Base-by-base conservation (phyloP, 169 alveolate species). In the Cryptosporidium baileyi region DNA sequence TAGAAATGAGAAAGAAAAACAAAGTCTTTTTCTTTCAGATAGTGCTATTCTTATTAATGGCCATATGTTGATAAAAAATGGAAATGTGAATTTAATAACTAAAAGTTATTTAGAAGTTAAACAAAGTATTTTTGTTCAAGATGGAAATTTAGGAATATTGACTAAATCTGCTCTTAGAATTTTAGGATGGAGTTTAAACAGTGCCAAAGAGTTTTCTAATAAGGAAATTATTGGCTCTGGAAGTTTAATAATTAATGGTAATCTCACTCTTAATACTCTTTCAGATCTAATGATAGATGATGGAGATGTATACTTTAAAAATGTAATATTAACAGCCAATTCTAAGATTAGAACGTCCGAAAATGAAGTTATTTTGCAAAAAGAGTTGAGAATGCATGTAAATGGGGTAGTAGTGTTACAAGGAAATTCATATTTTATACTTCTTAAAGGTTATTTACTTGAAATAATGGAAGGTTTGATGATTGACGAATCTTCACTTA, bases 401-500 rank as follows among this genome's bases (percentile, higher is more conserved):
- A 22, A 74, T 41, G 38, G 43, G 9, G 85, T 28, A 11, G 36
- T 74, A 22, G 51, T 74, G 22, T 40, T 74, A 74, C 63, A 74
- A 57, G 85, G 85, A n/a, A 22, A 74, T 24, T 74, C 85, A 41
- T 22, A 51, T 38, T 40, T 74, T n/a, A n/a, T 34, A 11, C n/a
- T 74, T 54, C 19, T 45, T n/a, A n/a, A 74, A 32, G 60, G 60
- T 13, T 38, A 34, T 38, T 38, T 74, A 34, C 15, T 74, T 24
- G 74, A 74, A 22, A 36, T 74, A 32, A 45, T 24, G 19, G 34
- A 60, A 13, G 85, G 85, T 38, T 22, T 74, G 6, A 54, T 74
- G 85, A 45, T 74, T 3, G 85, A 74, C 26, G 85, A 74, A 41
- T 57, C 38, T 40, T 74, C 85, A 54, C 49, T 74, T 32, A 15